Conservation (phyloP, 2,329 filamentous ascomycete species). For the Diplocarpon rosae region DNA sequence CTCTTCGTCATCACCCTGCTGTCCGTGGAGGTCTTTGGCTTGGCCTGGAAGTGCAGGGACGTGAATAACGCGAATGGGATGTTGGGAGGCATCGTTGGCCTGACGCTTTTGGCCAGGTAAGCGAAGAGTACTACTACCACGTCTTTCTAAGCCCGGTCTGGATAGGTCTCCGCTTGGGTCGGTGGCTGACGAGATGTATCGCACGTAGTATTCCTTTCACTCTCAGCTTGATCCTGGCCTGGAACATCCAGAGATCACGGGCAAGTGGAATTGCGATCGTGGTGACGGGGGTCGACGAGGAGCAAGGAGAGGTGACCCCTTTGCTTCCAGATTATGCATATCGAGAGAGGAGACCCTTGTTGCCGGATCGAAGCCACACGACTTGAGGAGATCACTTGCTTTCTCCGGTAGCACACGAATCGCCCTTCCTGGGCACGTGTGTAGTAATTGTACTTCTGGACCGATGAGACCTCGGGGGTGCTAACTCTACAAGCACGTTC, state of each 20-base stretch:
- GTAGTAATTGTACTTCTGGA: no score
- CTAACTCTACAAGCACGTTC: no score
- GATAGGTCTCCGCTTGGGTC: no score
- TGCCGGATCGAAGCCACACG: no score
- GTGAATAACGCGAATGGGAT: background rate
- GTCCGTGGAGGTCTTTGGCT: background rate
- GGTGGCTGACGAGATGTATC: background rate
- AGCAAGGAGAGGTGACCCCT: no score
- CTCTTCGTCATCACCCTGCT: slow-evolving; percentile 2
- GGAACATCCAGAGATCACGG: background rate
- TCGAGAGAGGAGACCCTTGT: background rate
- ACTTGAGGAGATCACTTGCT: no score
- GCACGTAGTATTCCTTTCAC: background rate
- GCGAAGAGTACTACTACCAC: no score
- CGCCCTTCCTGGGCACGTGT: no score
- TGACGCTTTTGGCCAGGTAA: background rate
- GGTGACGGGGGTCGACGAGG: background rate
- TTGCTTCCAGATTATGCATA: no score
- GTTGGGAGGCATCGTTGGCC: background rate
- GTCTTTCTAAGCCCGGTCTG: no score
- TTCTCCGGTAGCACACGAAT: no score
- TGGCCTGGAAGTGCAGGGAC: background rate
- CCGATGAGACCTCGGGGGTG: no score
- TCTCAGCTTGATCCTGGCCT: background rate
- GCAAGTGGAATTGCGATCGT: background rate